Conservation (phyloP, 805 yeast genomes). For the Candida nitratophila region DNA sequence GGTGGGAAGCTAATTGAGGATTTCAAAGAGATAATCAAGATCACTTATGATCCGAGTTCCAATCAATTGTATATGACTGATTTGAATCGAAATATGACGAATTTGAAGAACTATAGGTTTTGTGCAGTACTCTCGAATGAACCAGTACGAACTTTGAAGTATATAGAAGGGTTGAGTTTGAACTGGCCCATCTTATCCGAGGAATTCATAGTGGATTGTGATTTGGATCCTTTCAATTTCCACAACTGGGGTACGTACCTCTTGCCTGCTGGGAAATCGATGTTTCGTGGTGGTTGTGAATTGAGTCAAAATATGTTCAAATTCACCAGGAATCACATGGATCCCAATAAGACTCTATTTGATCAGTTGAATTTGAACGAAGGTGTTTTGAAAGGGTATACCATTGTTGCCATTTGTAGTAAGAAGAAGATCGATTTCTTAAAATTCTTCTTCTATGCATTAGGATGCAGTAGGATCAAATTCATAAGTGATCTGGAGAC, state of each 20-base stretch:
- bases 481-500: neutral
- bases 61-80: no score
- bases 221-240: constrained; percentile 9
- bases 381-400: constrained; percentile 24
- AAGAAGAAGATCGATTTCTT: constrained; percentile 14
- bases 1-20: constrained; percentile 36
- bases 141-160: constrained; percentile 63
- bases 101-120: constrained; percentile 32
- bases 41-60: no score
- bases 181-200: constrained; percentile 82
- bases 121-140: constrained; percentile 60
- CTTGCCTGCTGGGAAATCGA: constrained; percentile 67
- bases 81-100: neutral
- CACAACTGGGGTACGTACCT: constrained; percentile 46
- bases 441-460: constrained; percentile 18
- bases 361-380: constrained; percentile 37
- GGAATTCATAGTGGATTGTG: constrained; percentile 46
- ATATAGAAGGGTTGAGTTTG: constrained; percentile 65
- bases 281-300: constrained; percentile 23
- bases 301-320: constrained; percentile 40
- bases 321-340: constrained; percentile 31
- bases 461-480: constrained; percentile 1
- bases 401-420: constrained; percentile 30
- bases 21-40: constrained; percentile 3
- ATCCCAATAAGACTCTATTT: constrained; percentile 10